A percentile compares a stretch with the other conserved stretches of the same genome.
Evolutionary conservation across 75 land plant species (phyloP).

Genomic region (Adiantum capillusveneris): DNA sequence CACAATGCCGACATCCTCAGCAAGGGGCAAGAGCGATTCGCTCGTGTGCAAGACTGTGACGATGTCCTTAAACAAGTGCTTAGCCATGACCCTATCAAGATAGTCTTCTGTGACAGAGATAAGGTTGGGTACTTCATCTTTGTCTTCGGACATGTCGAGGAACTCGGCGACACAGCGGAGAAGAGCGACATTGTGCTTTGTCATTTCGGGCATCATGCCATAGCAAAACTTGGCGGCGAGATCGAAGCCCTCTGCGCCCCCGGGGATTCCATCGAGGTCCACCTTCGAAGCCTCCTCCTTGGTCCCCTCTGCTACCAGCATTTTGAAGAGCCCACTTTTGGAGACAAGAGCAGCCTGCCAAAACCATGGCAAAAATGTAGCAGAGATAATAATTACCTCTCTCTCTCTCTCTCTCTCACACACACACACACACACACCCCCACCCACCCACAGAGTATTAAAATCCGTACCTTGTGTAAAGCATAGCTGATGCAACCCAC

Average conservation of each 20-base stretch:
- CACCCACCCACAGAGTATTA: background rate
- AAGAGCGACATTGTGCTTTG: slow-evolving; percentile 45
- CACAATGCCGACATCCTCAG: slow-evolving; percentile 45
- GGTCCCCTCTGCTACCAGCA: slow-evolving; percentile 55
- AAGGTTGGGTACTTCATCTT: slow-evolving; percentile 41
- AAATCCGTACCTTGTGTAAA: slow-evolving; percentile 62
- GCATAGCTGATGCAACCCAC: slow-evolving; percentile 54
- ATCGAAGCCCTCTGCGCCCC: slow-evolving; percentile 61
- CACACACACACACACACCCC: background rate
- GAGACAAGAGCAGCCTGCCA: slow-evolving; percentile 87
- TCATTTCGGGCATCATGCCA: slow-evolving; percentile 46
- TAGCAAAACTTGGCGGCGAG: slow-evolving; percentile 80
- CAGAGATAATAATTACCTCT: background rate
- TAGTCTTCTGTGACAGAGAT: slow-evolving; percentile 42
- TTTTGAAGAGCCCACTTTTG: slow-evolving; percentile 75
- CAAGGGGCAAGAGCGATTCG: slow-evolving; percentile 26
- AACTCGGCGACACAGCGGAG: slow-evolving; percentile 53
- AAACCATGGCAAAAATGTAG: background rate
- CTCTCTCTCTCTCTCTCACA: background rate
- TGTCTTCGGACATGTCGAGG: slow-evolving; percentile 66
- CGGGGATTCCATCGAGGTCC: slow-evolving; percentile 57
- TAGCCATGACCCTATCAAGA: slow-evolving; percentile 33
- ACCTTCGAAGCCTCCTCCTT: slow-evolving; percentile 38
- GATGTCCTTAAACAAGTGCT: slow-evolving; percentile 56
- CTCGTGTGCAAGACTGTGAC: slow-evolving; percentile 36